These are phyloP conservation scores for Shiraia sp. DNA, from an alignment of 2,329 filamentous ascomycete species.

Conservation along the genomic window DNA sequence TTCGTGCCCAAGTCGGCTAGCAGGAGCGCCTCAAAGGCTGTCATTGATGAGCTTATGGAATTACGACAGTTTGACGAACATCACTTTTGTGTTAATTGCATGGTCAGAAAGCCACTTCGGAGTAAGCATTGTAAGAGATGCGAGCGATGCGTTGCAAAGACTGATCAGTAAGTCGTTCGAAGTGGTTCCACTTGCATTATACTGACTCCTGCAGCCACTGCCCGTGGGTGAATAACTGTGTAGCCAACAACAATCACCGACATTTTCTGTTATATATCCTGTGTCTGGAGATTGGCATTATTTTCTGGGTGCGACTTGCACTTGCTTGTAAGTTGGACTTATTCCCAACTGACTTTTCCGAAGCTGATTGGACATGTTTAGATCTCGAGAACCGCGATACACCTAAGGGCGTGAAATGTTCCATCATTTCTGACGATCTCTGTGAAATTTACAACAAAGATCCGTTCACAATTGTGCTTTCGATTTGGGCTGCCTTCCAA, in stretches of 20 bases:
- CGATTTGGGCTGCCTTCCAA: conserved; percentile 80
- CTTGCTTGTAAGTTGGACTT: conserved; percentile 65
- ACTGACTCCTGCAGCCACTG: conserved; percentile 70
- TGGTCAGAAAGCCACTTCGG: conserved; percentile 88
- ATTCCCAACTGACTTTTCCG: background rate
- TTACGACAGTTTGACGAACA: conserved; percentile 90
- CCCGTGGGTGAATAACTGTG: conserved; percentile 96
- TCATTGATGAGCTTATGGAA: conserved; percentile 83
- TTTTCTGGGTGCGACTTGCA: conserved; percentile 71
- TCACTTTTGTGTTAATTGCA: conserved; percentile 92
- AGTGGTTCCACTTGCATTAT: background rate
- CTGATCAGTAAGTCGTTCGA: conserved; percentile 77
- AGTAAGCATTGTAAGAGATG: conserved; percentile 96
- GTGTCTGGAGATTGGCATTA: conserved; percentile 73
- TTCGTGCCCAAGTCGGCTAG: conserved; percentile 90
- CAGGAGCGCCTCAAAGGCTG: conserved; percentile 84
- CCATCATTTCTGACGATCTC: conserved; percentile 72
- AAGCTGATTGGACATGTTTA: conserved; percentile 43
- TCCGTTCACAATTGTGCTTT: conserved; percentile 78
- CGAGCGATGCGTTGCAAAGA: conserved; percentile 89
- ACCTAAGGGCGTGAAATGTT: conserved; percentile 62
- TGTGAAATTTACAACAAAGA: conserved; percentile 81
- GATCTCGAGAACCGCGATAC: conserved; percentile 66
- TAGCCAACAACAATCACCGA: conserved; percentile 93
- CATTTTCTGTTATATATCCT: conserved; percentile 93